Base-by-base conservation (phyloP, 345 rosid genomes). In the Rhodamnia rubescens region DNA sequence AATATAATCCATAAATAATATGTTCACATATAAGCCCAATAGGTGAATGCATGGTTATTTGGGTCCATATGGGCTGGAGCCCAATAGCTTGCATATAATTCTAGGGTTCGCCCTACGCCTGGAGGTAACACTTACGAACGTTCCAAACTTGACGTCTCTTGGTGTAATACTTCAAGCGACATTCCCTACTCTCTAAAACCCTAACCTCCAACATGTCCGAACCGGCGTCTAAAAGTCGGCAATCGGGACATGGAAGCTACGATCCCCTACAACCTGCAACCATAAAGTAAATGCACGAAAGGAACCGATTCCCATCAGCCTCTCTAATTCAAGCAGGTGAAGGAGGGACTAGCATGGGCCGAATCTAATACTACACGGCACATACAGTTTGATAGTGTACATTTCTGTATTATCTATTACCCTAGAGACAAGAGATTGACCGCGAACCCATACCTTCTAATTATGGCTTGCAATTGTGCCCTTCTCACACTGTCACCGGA, bases 381-480 rank as follows among this genome's bases (percentile, higher is more conserved):
- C 42, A 29, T 18, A 32, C 47, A 69, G 47, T 36, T 69, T 69
- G 80, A 69, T 69, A 18, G 2, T 11, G 4, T 69, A 9, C 53
- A 44, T 21, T 44, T 44, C 3, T 26, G 54, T 36, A 24, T 9
- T 53, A 82, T 1, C 83, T 4, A 81, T 26, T 47, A 49, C n/a
- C 83, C 54, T 0, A 44, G 5, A 58, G 56, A 24, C 24, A 52
- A 42, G 55, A 27, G 59, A 47, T 53, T 15, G 55, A 53, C 2
- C 16, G 14, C 44, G 16, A 14, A 83, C 14, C 52, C 18, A 42
- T 88, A 93, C 98, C 98, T 93, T 90, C 98, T 91, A 12, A 94
- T 91, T 52, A 94, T 90, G 89, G 96, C 98, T 88, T 96, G 98
- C 83, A 95, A 85, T 88, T 94, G 98, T n/a, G 96, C 97, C 90